A percentile compares a stretch with the other conserved stretches of the same genome.
Conservation (phyloP, 1,284 basidiomycete genomes). For the Puccinia novopanici region DNA sequence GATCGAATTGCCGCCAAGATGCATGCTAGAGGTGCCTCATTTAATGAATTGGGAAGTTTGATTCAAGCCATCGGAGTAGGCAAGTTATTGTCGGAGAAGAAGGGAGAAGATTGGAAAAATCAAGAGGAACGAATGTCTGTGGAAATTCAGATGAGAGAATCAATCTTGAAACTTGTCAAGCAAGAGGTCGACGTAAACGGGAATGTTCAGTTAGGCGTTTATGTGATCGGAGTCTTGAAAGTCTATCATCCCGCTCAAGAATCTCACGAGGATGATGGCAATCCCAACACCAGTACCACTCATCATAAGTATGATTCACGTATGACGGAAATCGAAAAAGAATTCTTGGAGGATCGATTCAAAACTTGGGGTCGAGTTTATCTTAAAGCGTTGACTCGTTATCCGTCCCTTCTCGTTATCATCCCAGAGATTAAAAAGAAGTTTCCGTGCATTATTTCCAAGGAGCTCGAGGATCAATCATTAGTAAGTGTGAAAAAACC, state of each 20-base stretch:
- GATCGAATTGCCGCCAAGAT: conserved; percentile 41
- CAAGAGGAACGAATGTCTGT: conserved; percentile 30
- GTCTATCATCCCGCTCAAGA: conserved; percentile 17
- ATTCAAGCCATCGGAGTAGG: conserved; percentile 34
- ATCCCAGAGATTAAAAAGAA: conserved; percentile 22
- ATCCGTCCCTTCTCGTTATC: conserved; percentile 18
- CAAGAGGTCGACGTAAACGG: conserved; percentile 31
- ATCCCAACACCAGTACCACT: background rate
- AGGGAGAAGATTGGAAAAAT: conserved; percentile 33
- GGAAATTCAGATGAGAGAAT: conserved; percentile 42
- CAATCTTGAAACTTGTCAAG: conserved; percentile 30
- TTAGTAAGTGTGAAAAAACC: conserved; percentile 5
- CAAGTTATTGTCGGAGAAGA: conserved; percentile 20
- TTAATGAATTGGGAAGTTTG: conserved; percentile 36
- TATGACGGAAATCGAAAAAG: conserved; percentile 24
- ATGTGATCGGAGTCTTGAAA: conserved; percentile 34
- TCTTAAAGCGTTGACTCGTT: conserved; percentile 3
- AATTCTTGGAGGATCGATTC: conserved; percentile 34
- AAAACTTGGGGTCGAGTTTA: conserved; percentile 31
- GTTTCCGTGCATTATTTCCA: conserved; percentile 25
- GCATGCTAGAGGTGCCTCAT: conserved; percentile 32
- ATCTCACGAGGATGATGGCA: conserved; percentile 19
- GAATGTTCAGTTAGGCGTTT: conserved; percentile 38
- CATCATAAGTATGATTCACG: background rate
- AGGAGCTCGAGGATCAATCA: conserved; percentile 35